Base-by-base conservation (phyloP, 345 rosid species). In the Iberis pinnata region DNA sequence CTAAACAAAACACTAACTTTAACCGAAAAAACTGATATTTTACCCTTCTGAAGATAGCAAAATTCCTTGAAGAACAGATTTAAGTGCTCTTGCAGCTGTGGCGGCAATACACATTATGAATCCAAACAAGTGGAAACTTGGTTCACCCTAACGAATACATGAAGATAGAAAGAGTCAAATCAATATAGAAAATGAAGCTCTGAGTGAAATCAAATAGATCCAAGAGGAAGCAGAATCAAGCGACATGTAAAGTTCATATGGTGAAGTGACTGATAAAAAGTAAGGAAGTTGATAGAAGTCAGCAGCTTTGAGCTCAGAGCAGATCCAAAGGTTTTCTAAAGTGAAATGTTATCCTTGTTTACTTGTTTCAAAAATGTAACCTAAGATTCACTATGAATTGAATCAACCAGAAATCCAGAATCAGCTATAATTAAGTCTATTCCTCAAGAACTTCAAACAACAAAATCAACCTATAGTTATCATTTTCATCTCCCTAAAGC, bases 81-180 rank as follows among this genome's bases (percentile, higher is more conserved):
- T 86, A 40, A 77, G 78, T 15, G 95, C 89, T 75, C 89, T 78
- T 39, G 81, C 89, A 63, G 85, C 89, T 15, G 89, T 82, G 22
- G 89, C 89, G 37, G 74, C 72, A 49, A 78, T 63, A 43, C 88
- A 86, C 83, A 75, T 70, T 40, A 85, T 55, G 65, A 85, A 78
- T 26, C 89, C 83, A 44, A 85, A 80, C 9, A 80, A 65, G 49
- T 80, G 78, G 70, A 85, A 85, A 63, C 83, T 85, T n/a, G 95
- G 95, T 48, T 85, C 89, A 43, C 84, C 74, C 89, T 82, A n/a
- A n/a, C n/a, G 46, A 31, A 39, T 5, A 31, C 9, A 31, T 11
- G 9, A 17, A 67, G 37, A 37, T 10, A 43, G 11, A 49, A 8
- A 31, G 44, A 22, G 14, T 27, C 29, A 40, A 37, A 53, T n/a